Evolutionary conservation across 164 flowering plant species (phyloP), one percentile per base, ranked within the genome.

Genomic region (Berberis thunbergii): DNA sequence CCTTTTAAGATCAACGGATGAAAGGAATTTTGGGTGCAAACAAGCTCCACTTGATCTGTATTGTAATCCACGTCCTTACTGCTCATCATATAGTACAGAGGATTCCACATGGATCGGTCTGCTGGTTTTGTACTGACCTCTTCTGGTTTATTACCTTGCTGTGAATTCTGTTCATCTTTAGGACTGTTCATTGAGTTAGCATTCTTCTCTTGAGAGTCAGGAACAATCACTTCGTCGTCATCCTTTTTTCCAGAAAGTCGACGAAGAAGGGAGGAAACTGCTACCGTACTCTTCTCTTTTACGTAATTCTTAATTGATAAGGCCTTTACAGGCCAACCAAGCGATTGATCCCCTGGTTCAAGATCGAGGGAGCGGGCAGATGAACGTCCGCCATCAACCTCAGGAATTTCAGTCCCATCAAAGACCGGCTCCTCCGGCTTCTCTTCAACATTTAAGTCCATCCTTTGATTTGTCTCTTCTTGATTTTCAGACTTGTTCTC

Each of bases 311-410:
- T 83, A 7, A 91, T 62, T 12, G 83, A 81, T 49, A 57, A 76
- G 41, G 91, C 91, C 64, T 81, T 90, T 72, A 84, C 91, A 69
- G 96, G 84, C 89, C 84, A 81, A 65, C 64, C 83, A 74, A 63
- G 65, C n/a, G 72, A 78, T 68, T 79, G 86, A 41, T 43, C 65
- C 60, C 71, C 83, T 43, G 67, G 12, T 7, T 74, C 80, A 65
- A 45, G 60, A 68, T 81, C 80, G 68, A 75, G 58, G 48, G 84
- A 72, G 12, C 54, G 72, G 12, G 62, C 57, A 45, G 88, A 78
- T 12, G 71, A 63, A 61, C 75, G 77, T 60, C 73, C 65, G 42
- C 48, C 68, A 56, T 83, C 87, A 78, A 70, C 65, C 66, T 69
- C 84, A 57, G 84, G 80, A 66, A 72, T 71, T 75, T 86, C 89